These are phyloP conservation scores for Didymella exigua DNA, from an alignment of 2,329 filamentous ascomycete genomes.

Conservation along the genomic window DNA sequence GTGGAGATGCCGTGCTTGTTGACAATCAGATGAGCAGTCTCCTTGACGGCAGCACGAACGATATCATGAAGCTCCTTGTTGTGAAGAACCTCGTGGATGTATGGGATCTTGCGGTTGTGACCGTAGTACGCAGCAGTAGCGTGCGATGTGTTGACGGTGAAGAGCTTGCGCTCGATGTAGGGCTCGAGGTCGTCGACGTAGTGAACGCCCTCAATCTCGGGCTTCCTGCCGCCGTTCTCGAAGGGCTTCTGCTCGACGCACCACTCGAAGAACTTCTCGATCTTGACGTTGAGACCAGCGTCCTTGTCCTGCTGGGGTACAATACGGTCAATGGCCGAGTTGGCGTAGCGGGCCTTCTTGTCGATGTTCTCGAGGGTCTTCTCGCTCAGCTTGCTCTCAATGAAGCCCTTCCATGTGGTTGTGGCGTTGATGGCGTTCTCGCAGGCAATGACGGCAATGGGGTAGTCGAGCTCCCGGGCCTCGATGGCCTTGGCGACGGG, in stretches of 20 bases:
- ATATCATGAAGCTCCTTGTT: conserved; percentile 80
- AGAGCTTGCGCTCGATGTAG: conserved; percentile 99
- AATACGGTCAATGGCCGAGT: conserved; percentile 98
- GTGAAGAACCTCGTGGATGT: conserved; percentile 85
- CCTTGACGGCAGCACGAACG: conserved; percentile 78
- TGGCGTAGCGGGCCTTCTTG: conserved; percentile 85
- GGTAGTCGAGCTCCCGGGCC: conserved; percentile 67
- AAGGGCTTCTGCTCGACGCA: conserved; percentile 91
- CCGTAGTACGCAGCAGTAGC: conserved; percentile 96
- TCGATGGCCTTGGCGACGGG: conserved; percentile 95
- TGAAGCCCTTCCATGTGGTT: conserved; percentile 80
- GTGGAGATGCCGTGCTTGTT: conserved; percentile 80
- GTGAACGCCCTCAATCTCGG: conserved; percentile 84
- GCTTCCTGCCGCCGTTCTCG: conserved; percentile 66
- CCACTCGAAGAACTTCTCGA: conserved; percentile 99
- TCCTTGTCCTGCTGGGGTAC: conserved; percentile 85
- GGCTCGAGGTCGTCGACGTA: conserved; percentile 91
- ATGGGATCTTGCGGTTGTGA: conserved; percentile 82
- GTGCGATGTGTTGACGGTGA: conserved; percentile 98
- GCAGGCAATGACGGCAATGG: conserved; percentile 92
- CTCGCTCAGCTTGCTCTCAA: conserved; percentile 73
- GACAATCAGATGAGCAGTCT: conserved; percentile 86
- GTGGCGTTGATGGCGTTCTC: conserved; percentile 98
- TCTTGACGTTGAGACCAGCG: conserved; percentile 85
- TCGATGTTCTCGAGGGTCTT: conserved; percentile 71